Percentiles rank a stretch among this genome's conserved stretches.
These are phyloP conservation scores for Lyophyllum atratum DNA, from an alignment of 768 basidiomycete genomes.

Conservation along the genomic window DNA sequence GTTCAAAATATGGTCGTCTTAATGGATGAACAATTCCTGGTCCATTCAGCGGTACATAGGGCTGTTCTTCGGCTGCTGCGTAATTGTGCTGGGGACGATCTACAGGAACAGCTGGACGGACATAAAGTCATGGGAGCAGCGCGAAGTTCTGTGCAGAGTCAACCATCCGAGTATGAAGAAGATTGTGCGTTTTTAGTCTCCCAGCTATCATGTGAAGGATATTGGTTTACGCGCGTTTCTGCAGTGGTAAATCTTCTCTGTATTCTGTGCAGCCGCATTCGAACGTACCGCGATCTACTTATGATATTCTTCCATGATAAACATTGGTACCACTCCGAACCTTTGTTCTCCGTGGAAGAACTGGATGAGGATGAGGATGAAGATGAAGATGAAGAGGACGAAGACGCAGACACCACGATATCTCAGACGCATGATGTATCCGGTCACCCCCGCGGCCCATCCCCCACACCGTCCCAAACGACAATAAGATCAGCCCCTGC, in stretches of 20 bases:
- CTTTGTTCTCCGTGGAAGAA: constrained; percentile 75
- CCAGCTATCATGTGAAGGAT: neutral
- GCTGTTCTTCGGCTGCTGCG: constrained; percentile 84
- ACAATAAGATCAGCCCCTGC: constrained; percentile 54
- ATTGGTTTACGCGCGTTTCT: constrained; percentile 10
- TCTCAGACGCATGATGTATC: constrained; percentile 19
- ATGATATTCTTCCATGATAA: constrained; percentile 99
- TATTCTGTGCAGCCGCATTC: constrained; percentile 89
- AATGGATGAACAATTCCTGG: constrained; percentile 91
- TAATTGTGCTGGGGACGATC: constrained; percentile 89
- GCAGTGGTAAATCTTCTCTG: constrained; percentile 91
- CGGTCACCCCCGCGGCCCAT: constrained; percentile 35
- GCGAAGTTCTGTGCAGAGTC: constrained; percentile 60
- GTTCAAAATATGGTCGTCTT: constrained; percentile 91
- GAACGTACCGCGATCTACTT: constrained; percentile 84
- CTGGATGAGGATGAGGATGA: constrained; percentile 69
- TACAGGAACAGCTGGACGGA: constrained; percentile 86
- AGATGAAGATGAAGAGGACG: constrained; percentile 52
- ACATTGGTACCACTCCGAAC: constrained; percentile 80
- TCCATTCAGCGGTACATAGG: constrained; percentile 88
- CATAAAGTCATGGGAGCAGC: constrained; percentile 85
- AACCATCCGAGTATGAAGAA: constrained; percentile 88
- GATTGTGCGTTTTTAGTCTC: constrained; percentile 60
- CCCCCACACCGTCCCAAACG: constrained; percentile 62
- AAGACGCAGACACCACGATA: constrained; percentile 45